These are phyloP conservation scores for Arctium minus DNA, from an alignment of 129 eudicot genomes.

Conservation along the genomic window DNA sequence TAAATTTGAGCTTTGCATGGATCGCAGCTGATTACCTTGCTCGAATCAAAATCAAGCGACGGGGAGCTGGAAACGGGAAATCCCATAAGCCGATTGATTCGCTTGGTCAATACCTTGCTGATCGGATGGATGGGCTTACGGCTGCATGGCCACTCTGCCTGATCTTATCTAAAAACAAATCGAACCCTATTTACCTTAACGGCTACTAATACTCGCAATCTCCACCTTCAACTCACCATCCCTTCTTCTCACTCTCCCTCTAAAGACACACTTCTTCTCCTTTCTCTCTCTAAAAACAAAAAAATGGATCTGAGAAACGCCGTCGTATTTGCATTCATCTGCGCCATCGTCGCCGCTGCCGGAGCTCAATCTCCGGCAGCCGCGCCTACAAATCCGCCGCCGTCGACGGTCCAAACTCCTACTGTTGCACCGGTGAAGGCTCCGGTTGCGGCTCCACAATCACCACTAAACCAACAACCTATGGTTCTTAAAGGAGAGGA, in stretches of 20 bases:
- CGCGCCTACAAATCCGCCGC: conserved; percentile 43
- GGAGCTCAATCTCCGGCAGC: conserved; percentile 67
- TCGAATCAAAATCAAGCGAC: conserved; percentile 47
- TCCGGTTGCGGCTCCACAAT: not conserved
- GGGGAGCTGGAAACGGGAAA: conserved; percentile 18
- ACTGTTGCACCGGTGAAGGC: conserved; percentile 30
- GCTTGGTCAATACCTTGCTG: conserved; percentile 52
- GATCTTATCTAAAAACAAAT: conserved; percentile 14
- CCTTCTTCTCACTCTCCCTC: conserved; percentile 1
- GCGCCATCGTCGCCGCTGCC: conserved; percentile 41
- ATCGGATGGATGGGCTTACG: conserved; percentile 29
- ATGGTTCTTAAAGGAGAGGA: not conserved
- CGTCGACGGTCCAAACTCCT: conserved; percentile 31
- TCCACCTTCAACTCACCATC: not conserved
- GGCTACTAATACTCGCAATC: conserved; percentile 31
- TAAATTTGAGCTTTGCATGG: conserved; percentile 73
- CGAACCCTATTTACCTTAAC: conserved; percentile 33
- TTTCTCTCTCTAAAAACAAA: not conserved
- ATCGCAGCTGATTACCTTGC: conserved; percentile 76
- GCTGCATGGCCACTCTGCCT: conserved; percentile 67
- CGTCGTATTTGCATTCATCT: conserved; percentile 36
- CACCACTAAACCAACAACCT: not conserved
- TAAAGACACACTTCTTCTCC: not conserved
- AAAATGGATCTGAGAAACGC: conserved; percentile 31
- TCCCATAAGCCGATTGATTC: conserved; percentile 55